These are phyloP conservation scores for Planoprotostelium fungivorum DNA, from an alignment of 78 protist species.

Conservation along the genomic window DNA sequence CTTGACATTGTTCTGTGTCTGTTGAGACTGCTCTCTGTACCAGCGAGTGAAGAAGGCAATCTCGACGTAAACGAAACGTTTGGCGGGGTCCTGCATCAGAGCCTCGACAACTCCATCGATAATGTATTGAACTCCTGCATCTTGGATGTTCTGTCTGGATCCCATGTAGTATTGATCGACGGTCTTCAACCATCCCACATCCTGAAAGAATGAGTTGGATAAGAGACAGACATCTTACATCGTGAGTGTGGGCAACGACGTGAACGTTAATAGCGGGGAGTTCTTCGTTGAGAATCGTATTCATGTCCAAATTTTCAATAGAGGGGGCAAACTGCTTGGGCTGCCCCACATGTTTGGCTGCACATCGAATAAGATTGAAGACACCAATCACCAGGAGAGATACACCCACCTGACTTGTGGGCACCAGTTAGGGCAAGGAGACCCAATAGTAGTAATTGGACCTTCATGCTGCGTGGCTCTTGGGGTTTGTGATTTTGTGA, in stretches of 20 bases:
- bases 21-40: slow-evolving; percentile 28
- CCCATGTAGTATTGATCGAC: slow-evolving; percentile 83
- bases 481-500: too few relatives aligned
- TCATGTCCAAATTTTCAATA: too few relatives aligned
- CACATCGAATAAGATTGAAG: neutral
- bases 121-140: slow-evolving; percentile 68
- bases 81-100: slow-evolving; percentile 54
- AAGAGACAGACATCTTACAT: slow-evolving; percentile 16
- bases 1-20: slow-evolving; percentile 13
- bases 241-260: slow-evolving; percentile 59
- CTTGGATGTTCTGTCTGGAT: slow-evolving; percentile 49
- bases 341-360: neutral
- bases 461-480: too few relatives aligned
- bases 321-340: neutral
- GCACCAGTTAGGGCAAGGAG: neutral
- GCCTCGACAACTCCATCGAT: slow-evolving; percentile 41
- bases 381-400: too few relatives aligned
- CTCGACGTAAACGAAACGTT: slow-evolving; percentile 75
- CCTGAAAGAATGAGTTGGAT: slow-evolving; percentile 14
- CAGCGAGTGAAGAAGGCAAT: slow-evolving; percentile 51
- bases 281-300: neutral
- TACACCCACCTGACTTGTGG: neutral
- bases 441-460: neutral
- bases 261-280: slow-evolving; percentile 33
- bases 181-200: slow-evolving; percentile 88